Evolutionary conservation across 2,329 filamentous ascomycete species (phyloP).

Genomic region (Myrmaecium sp.): DNA sequence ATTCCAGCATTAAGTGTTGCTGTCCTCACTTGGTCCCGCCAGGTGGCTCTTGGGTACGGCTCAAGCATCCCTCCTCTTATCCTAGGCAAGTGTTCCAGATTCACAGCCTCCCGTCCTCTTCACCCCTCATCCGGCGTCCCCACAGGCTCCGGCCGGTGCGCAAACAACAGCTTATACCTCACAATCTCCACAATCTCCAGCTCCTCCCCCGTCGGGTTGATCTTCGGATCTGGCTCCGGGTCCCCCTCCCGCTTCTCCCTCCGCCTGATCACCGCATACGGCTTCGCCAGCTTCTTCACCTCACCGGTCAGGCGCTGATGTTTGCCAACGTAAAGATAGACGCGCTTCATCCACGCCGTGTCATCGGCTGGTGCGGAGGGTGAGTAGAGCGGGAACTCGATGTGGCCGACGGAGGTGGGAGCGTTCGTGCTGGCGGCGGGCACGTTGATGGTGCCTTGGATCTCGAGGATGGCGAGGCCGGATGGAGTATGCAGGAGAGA

Average conservation of each 20-base stretch:
- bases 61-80: too few species aligned
- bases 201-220: conserved; percentile 23
- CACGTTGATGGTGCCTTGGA: conserved; percentile 80
- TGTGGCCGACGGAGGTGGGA: conserved; percentile 45
- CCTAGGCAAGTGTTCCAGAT: too few species aligned
- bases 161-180: conserved; percentile 74
- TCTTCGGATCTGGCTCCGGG: conserved; percentile 9
- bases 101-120: too few species aligned
- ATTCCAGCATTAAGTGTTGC: too few species aligned
- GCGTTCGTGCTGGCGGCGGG: conserved; percentile 28
- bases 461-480: conserved; percentile 75
- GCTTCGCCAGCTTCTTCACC: conserved; percentile 66
- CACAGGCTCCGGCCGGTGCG: conserved; percentile 70
- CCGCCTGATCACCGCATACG: conserved; percentile 61
- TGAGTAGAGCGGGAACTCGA: conserved; percentile 64
- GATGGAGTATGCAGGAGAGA: conserved; percentile 74
- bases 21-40: too few species aligned
- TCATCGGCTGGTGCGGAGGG: conserved; percentile 28
- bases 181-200: conserved; percentile 79
- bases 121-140: conserved; percentile 16
- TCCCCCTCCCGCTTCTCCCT: conserved; percentile 8
- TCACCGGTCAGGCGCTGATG: conserved; percentile 83
- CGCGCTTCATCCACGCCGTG: conserved; percentile 74
- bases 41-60: too few species aligned
- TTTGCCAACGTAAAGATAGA: conserved; percentile 74